These are phyloP conservation scores for Fusarium sp. DNA, from an alignment of 2,329 filamentous ascomycete genomes.

Conservation along the genomic window DNA sequence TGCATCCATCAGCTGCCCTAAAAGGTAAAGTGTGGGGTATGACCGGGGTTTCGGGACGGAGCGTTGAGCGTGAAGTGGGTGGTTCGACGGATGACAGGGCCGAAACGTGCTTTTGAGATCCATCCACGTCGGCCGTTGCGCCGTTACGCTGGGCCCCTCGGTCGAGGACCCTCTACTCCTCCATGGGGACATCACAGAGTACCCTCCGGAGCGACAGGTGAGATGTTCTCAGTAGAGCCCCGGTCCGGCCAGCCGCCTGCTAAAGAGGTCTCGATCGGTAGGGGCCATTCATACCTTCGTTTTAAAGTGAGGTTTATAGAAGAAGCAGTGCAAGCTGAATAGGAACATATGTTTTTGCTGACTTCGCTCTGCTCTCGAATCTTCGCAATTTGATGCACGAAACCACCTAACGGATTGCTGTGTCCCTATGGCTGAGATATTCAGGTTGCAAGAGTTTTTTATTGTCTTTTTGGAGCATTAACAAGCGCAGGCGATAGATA, in stretches of 20 bases:
- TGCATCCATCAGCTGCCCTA: conserved; percentile 32
- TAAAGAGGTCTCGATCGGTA: conserved; percentile 23
- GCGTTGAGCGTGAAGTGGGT: conserved; percentile 30
- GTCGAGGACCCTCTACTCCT: conserved; percentile 22
- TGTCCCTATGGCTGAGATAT: conserved; percentile 29
- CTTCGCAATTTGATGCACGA: conserved; percentile 14
- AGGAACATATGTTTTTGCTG: conserved; percentile 3
- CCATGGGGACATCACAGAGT: conserved; percentile 24
- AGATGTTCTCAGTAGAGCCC: conserved; percentile 37
- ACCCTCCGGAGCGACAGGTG: conserved; percentile 21
- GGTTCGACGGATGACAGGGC: conserved; percentile 46
- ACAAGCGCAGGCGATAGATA: conserved; percentile 1
- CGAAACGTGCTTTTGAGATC: conserved; percentile 43
- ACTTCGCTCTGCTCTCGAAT: conserved; percentile 9
- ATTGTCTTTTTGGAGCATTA: conserved; percentile 20
- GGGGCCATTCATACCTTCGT: conserved; percentile 5
- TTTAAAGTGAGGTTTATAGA: conserved; percentile 34
- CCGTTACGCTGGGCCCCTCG: conserved; percentile 17
- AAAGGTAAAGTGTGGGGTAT: conserved; percentile 41
- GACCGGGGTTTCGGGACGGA: conserved; percentile 48
- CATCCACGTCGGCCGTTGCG: conserved; percentile 32
- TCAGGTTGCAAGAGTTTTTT: background rate
- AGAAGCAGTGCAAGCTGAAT: conserved; percentile 30
- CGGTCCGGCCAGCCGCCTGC: conserved; percentile 44
- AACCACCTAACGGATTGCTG: background rate